phyloP scores from a whole-genome alignment of 805 yeast species.

The Hermanozyma aechmeae region DNA sequence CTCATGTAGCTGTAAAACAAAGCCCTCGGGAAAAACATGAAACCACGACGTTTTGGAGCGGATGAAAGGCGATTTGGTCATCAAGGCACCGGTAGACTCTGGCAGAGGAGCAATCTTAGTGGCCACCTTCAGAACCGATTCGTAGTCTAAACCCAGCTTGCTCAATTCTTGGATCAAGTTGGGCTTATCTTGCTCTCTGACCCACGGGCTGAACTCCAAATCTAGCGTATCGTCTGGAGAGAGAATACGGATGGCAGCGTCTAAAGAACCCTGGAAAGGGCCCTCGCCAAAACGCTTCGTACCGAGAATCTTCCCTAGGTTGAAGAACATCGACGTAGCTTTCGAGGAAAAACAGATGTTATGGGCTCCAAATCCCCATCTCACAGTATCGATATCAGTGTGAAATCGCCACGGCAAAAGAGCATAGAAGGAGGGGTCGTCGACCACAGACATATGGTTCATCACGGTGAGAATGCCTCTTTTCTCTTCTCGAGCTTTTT shows the following conservation, averaged over 20 bases:
- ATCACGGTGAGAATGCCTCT: constrained; percentile 75
- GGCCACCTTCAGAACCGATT: constrained; percentile 8
- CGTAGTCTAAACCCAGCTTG: constrained; percentile 5
- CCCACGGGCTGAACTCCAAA: constrained; percentile 27
- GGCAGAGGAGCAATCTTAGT: constrained; percentile 17
- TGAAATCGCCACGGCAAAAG: constrained; percentile 67
- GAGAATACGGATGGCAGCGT: constrained; percentile 72
- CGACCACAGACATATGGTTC: constrained; percentile 90
- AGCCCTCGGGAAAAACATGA: constrained; percentile 92
- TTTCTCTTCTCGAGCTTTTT: constrained; percentile 54
- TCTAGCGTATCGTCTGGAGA: constrained; percentile 68
- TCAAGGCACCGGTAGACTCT: constrained; percentile 19
- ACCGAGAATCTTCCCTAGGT: constrained; percentile 80
- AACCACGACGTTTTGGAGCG: constrained; percentile 76
- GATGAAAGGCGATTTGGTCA: constrained; percentile 41
- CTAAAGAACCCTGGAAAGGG: constrained; percentile 84
- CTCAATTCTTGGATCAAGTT: constrained; percentile 32
- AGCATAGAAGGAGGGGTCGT: constrained; percentile 89
- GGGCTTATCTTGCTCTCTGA: constrained; percentile 18
- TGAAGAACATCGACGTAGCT: constrained; percentile 53
- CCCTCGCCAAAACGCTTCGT: constrained; percentile 88
- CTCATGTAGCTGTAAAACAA: constrained; percentile 73
- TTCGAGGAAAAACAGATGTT: constrained; percentile 72
- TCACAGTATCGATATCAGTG: constrained; percentile 50
- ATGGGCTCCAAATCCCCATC: constrained; percentile 95